Conservation (phyloP, 371 early-diverging fungal species). For the Funneliformis caledonium region DNA sequence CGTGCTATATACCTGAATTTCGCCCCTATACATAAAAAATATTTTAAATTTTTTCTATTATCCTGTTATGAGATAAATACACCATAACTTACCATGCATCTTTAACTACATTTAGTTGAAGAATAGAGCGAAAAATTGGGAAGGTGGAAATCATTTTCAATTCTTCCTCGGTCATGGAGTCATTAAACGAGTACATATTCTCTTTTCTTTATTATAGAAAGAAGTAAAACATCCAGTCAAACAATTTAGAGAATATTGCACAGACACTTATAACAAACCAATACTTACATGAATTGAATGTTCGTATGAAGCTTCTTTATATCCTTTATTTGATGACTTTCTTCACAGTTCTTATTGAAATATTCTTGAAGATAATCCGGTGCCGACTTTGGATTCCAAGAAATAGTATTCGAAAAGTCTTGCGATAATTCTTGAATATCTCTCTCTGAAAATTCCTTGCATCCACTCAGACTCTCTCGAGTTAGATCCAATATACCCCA, state of each 20-base stretch:
- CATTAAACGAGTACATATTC: conserved; percentile 6
- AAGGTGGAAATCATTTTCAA: conserved; percentile 18
- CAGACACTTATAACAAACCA: no score
- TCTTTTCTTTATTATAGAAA: conserved; percentile 22
- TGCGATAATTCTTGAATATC: neutral
- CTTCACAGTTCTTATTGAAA: conserved; percentile 6
- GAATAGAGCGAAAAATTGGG: conserved; percentile 4
- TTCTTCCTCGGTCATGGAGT: conserved; percentile 10
- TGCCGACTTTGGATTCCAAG: neutral
- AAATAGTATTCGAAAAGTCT: conserved; percentile 9
- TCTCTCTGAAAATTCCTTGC: neutral
- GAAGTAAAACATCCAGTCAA: neutral
- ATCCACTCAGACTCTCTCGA: neutral
- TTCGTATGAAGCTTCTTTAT: neutral
- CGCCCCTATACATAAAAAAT: conserved; percentile 1
- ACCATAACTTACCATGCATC: conserved; percentile 13
- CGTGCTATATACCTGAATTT: neutral
- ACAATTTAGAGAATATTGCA: neutral
- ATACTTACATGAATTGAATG: conserved; percentile 14
- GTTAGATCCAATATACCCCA: conserved; percentile 16
- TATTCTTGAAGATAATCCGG: conserved; percentile 3
- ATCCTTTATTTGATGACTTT: neutral
- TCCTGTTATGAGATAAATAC: neutral
- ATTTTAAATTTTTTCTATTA: neutral
- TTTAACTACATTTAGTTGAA: neutral